Percentiles rank a stretch among this genome's conserved stretches.
phyloP scores from a whole-genome alignment of 305 asterid genomes.

The Solanum hybrid region DNA sequence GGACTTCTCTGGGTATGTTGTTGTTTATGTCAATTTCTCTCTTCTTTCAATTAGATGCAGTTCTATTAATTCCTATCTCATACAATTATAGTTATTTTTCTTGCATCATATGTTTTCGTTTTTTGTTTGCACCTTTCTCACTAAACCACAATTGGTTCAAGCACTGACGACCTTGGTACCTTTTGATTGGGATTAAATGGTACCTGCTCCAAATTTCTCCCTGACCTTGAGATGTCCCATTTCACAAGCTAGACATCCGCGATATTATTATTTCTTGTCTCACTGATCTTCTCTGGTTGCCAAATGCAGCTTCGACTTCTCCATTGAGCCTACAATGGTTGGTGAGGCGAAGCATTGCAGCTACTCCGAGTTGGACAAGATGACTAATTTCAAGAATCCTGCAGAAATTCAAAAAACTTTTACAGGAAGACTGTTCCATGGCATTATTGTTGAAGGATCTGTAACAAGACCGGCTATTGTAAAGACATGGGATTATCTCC shows the following conservation, averaged over 20 bases:
- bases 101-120: background rate
- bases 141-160: no score
- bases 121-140: background rate
- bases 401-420: background rate
- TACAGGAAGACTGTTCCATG: background rate
- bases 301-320: background rate
- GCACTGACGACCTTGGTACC: no score
- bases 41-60: background rate
- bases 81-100: background rate
- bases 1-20: no score
- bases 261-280: background rate
- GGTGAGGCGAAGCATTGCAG: background rate
- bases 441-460: background rate
- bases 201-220: no score
- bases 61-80: background rate
- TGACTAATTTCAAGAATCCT: background rate
- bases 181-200: no score
- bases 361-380: background rate
- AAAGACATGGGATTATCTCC: background rate
- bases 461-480: background rate
- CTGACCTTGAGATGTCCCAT: no score
- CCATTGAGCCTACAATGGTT: background rate
- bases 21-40: background rate
- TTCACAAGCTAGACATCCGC: background rate
- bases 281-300: background rate